These are phyloP conservation scores for Tetrapisispora iriomotensis DNA, from an alignment of 805 yeast species.

Conservation along the genomic window DNA sequence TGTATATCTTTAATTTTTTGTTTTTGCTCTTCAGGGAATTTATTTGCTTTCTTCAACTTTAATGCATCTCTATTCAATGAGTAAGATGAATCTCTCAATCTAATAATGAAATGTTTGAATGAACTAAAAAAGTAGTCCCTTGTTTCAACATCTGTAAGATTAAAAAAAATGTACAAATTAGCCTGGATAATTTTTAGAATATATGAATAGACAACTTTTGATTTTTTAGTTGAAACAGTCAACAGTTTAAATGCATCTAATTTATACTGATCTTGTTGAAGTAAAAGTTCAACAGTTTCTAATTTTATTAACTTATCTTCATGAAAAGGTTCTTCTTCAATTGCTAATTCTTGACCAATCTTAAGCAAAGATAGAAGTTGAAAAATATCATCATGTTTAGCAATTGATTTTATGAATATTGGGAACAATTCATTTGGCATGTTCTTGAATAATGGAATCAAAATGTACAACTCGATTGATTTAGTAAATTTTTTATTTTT, in stretches of 20 bases:
- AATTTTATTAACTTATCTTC: conserved; percentile 29
- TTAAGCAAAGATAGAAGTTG: conserved; percentile 46
- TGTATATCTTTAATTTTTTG: conserved; percentile 25
- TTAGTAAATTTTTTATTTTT: conserved; percentile 27
- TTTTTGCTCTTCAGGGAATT: conserved; percentile 34
- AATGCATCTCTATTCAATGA: conserved; percentile 42
- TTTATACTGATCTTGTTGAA: conserved; percentile 40
- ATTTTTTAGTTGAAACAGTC: conserved; percentile 50
- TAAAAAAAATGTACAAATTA: conserved; percentile 41
- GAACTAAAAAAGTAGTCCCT: conserved; percentile 57
- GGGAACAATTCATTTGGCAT: conserved; percentile 37
- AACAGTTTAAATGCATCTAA: conserved; percentile 51
- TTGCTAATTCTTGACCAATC: conserved; percentile 53
- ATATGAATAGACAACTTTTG: conserved; percentile 42
- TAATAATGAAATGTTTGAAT: conserved; percentile 48
- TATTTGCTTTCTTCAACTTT: conserved; percentile 31
- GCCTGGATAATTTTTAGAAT: conserved; percentile 37
- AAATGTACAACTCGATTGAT: conserved; percentile 47
- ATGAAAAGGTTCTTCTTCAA: conserved; percentile 43
- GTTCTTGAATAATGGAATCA: conserved; percentile 51
- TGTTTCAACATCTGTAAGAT: conserved; percentile 58
- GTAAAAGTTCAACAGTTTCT: conserved; percentile 28
- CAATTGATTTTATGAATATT: conserved; percentile 23
- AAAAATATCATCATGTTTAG: conserved; percentile 19
- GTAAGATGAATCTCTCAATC: conserved; percentile 63